Base-by-base conservation (phyloP, 2,329 filamentous ascomycete species). In the Paecilomyces sp. region DNA sequence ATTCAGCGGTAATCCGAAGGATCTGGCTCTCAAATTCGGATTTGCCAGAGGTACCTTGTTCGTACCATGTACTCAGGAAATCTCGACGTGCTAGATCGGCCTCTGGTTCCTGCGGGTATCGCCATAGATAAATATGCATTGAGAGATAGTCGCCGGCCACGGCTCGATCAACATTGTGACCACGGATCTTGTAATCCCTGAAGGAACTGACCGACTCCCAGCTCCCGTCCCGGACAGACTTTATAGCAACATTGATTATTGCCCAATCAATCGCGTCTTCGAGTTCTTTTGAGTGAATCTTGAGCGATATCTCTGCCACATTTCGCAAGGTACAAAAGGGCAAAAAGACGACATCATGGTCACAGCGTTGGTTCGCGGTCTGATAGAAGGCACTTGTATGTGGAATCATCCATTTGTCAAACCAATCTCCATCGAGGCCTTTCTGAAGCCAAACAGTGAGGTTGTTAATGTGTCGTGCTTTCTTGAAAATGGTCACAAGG, bases 11-110 rank as follows among this genome's bases (percentile, higher is more conserved):
- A 47, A 47, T 47, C 2, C 8, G 41, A 47, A 47, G 41, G 41
- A 47, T 2, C 5, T 22, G n/a, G 1, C 57, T 47, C 54, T 60
- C 41, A 53, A 57, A 30, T 30, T 61, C n/a, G 50, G 59, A 57
- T 28, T 60, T 22, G 12, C 52, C 52, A 18, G 13, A 22, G 11
- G 1, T 22, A 1, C 52, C 52, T 11, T 54, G 52, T 15, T 15
- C 11, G 22, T 28, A 54, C 52, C 52, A 54, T 6, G 24, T 54
- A 31, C 52, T 54, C 5, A 54, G 24, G n/a, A 54, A 28, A 18
- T 54, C 30, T 28, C 52, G 52, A 15, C 52, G 52, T 30, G 24
- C 52, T 18, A 54, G 22, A 12, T 54, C 4, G 24, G 52, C 24
- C 18, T 15, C 24, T 28, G 12, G 24, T 6, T 18, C 52, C 11